Evolutionary conservation across 2,329 filamentous ascomycete genomes (phyloP), one percentile per base, ranked within the genome.

Genomic region (Simplicillium sp.): DNA sequence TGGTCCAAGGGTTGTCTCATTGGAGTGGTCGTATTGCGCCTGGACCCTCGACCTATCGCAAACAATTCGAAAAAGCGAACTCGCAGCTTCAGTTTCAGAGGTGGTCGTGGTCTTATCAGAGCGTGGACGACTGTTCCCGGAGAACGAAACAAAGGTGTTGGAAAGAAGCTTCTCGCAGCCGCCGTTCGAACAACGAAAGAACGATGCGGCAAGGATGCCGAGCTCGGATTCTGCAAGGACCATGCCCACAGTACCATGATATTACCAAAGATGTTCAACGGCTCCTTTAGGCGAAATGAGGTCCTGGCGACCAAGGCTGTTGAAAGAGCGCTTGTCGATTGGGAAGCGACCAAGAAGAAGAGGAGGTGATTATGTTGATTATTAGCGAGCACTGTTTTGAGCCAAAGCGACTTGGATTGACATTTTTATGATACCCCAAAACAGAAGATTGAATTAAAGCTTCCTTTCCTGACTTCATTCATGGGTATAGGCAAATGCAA

Each of bases 101-200:
- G 80, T 29, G 82, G 82, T 39, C 75, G 73, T 46, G 84, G 81
- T 8, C 67, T 87, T 37, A 81, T 95, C 43, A 76, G 84, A 20
- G 87, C 84, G 2, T 95, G 88, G 87, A 90, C 87, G 2, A 85
- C 87, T 2, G 71, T 72, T 54, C 62, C 80, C 38, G 69, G 71
- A 49, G 87, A 87, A 58, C 73, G 88, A 18, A 69, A 75, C 28
- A 76, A 77, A 46, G 87, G 87, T 0, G 68, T 94, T 17, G 88
- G 87, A 3, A 71, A 67, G 33, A 81, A 80, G 28, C 62, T 95
- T 52, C 67, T 95, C 37, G 75, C 82, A 49, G 82, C 85, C 50
- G 86, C 84, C 2, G 79, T 89, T 3, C 70, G 71, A 42, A 58
- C 82, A 41, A 82, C 83, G 44, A 74, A 75, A 50, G 78, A 80